Percentiles rank a stretch among this genome's conserved stretches.
Evolutionary conservation across 1,139 yeast species (phyloP).

Genomic region (Suhomyces taliae): DNA sequence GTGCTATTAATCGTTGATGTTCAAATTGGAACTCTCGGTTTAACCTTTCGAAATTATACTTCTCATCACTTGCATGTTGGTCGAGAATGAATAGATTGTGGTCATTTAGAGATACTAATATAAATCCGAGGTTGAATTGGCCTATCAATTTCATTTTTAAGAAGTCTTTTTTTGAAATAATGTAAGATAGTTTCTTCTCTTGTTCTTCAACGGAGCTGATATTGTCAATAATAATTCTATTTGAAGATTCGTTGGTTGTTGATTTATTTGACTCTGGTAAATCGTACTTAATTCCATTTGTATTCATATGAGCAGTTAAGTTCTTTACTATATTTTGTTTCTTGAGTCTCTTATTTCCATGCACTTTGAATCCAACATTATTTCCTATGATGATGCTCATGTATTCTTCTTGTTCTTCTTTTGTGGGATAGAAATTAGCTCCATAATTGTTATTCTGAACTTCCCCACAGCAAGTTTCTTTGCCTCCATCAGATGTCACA

Average conservation of each 20-base stretch:
- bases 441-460: slow-evolving; percentile 8
- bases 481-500: neutral
- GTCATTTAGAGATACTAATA: slow-evolving; percentile 54
- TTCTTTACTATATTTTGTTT: slow-evolving; percentile 13
- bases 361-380: slow-evolving; percentile 14
- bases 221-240: slow-evolving; percentile 18
- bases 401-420: slow-evolving; percentile 4
- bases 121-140: slow-evolving; percentile 90
- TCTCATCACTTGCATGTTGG: slow-evolving; percentile 98
- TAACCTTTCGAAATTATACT: slow-evolving; percentile 78
- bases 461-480: neutral
- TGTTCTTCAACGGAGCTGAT: slow-evolving; percentile 39
- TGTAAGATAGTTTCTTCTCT: slow-evolving; percentile 52
- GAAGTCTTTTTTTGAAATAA: slow-evolving; percentile 66
- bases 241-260: neutral
- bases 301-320: neutral
- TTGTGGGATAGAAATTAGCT: slow-evolving; percentile 13
- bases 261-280: neutral
- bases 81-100: slow-evolving; percentile 80
- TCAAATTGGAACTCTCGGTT: slow-evolving; percentile 52
- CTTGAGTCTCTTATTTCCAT: slow-evolving; percentile 12
- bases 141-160: slow-evolving; percentile 76
- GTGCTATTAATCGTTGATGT: slow-evolving; percentile 68
- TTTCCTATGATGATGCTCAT: slow-evolving; percentile 18
- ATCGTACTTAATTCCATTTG: neutral